Evolutionary conservation across 2,329 filamentous ascomycete genomes (phyloP).

Genomic region (Alternaria consortialis): DNA sequence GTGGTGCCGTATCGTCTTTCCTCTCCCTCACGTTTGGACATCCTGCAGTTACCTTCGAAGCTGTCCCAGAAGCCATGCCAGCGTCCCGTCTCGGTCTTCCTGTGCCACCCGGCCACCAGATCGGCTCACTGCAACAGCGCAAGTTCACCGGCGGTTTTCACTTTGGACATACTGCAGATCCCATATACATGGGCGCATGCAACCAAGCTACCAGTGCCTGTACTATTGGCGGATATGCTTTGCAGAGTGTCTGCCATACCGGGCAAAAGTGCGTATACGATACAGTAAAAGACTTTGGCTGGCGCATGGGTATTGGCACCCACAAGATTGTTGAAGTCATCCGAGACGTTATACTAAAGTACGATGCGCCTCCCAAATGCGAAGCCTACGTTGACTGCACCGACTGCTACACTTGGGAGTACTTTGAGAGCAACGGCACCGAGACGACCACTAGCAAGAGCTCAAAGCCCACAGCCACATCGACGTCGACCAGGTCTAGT

Average conservation of each 20-base stretch:
- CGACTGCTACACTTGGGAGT: slow-evolving; percentile 94
- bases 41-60: slow-evolving; percentile 91
- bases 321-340: slow-evolving; percentile 93
- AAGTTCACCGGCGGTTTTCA: slow-evolving; percentile 81
- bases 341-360: slow-evolving; percentile 82
- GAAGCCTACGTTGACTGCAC: slow-evolving; percentile 77
- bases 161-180: slow-evolving; percentile 95
- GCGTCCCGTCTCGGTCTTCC: slow-evolving; percentile 86
- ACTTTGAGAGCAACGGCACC: slow-evolving; percentile 90
- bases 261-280: slow-evolving; percentile 91
- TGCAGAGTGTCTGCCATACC: slow-evolving; percentile 92
- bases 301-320: slow-evolving; percentile 88
- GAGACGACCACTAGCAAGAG: slow-evolving; percentile 68
- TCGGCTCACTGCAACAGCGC: slow-evolving; percentile 70
- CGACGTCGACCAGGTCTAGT: slow-evolving; percentile 60
- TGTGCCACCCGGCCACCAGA: slow-evolving; percentile 78
- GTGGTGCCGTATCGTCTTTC: slow-evolving; percentile 87
- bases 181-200: slow-evolving; percentile 91
- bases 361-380: slow-evolving; percentile 82
- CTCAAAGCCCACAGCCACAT: slow-evolving; percentile 60
- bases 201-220: slow-evolving; percentile 90
- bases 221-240: slow-evolving; percentile 89
- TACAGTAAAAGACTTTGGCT: slow-evolving; percentile 88
- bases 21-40: slow-evolving; percentile 90
- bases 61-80: slow-evolving; percentile 88